Evolutionary conservation across 306 rosid species (phyloP), one percentile per base, ranked within the genome.

Genomic region (Biancaea sappan): DNA sequence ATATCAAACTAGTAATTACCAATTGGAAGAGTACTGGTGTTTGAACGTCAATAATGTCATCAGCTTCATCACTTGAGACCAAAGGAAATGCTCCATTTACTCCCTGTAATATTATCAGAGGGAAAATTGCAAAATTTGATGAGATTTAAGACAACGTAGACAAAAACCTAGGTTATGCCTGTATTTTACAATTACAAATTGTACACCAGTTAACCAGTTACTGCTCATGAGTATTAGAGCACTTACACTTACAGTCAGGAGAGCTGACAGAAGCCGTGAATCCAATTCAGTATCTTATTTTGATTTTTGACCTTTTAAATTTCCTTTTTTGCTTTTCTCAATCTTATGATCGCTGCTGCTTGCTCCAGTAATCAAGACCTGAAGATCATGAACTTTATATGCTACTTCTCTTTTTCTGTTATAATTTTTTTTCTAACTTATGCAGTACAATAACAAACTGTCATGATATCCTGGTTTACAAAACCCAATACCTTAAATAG

Each of bases 1-100:
- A 50, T 22, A 69, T 79, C 51, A 74, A 38, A 80, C 56, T 32
- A 32, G 52, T 62, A 51, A 81, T 83, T 87, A 92, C 99, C 90
- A 94, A 80, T 60, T 83, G 93, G 83, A 92, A 92, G 60, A 94
- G 96, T 75, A 87, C 83, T 77, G 99, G 95, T n/a, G 99, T 90
- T 83, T 94, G 99, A 67, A 82, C 85, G 67, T 94, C 98, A 77
- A 94, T 69, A 29, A 94, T 79, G 81, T 92, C 99, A 85, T 94
- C 99, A 43, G 92, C 98, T 73, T 87, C 99, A 69, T 78, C 73
- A 80, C 92, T 87, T n/a, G 87, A 79, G 79, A 92, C 99, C 78
- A 78, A 92, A 69, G 99, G 99, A 81, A 94, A 90, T 74, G 96
- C 96, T 80, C 99, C 84, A 84, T 94, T 94, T 68, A 94, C 90